Conservation (phyloP, 2,329 filamentous ascomycete genomes). For the Penicillium corylophilum region DNA sequence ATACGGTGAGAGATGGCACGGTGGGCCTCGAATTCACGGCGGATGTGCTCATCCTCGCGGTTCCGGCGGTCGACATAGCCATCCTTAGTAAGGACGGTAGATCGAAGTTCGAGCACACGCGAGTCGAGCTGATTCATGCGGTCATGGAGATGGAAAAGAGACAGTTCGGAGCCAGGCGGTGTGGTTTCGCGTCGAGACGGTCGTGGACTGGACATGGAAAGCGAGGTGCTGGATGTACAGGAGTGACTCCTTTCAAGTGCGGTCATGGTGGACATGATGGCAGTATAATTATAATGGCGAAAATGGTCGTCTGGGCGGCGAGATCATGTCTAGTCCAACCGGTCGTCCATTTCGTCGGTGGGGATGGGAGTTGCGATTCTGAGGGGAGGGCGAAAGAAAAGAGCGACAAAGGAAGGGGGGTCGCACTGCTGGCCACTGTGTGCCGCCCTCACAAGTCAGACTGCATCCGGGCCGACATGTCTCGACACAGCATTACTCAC, state of each 20-base stretch:
- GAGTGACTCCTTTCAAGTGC: slow-evolving; percentile 39
- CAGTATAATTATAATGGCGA: neutral
- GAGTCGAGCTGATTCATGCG: slow-evolving; percentile 41
- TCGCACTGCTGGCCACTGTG: slow-evolving; percentile 5
- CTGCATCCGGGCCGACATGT: neutral
- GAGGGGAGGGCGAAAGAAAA: slow-evolving; percentile 11
- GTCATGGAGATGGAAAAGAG: slow-evolving; percentile 39
- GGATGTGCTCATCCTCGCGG: slow-evolving; percentile 40
- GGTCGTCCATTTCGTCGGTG: slow-evolving; percentile 14
- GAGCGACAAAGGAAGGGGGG: slow-evolving; percentile 8
- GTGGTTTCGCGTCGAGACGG: slow-evolving; percentile 37
- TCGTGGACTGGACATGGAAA: slow-evolving; percentile 37
- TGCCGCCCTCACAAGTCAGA: neutral
- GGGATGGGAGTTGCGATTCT: slow-evolving; percentile 5
- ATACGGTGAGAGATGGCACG: slow-evolving; percentile 36
- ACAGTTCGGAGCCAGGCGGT: slow-evolving; percentile 36
- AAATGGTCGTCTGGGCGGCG: neutral
- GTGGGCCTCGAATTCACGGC: slow-evolving; percentile 40
- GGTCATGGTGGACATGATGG: slow-evolving; percentile 31
- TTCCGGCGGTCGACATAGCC: slow-evolving; percentile 41
- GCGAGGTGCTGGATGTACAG: slow-evolving; percentile 39
- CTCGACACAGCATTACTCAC: slow-evolving; percentile 5
- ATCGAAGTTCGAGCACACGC: slow-evolving; percentile 38
- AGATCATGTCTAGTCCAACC: slow-evolving; percentile 7
- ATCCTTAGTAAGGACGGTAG: slow-evolving; percentile 40